Evolutionary conservation across 2,329 filamentous ascomycete species (phyloP).

Genomic region (Talaromyces sp.): DNA sequence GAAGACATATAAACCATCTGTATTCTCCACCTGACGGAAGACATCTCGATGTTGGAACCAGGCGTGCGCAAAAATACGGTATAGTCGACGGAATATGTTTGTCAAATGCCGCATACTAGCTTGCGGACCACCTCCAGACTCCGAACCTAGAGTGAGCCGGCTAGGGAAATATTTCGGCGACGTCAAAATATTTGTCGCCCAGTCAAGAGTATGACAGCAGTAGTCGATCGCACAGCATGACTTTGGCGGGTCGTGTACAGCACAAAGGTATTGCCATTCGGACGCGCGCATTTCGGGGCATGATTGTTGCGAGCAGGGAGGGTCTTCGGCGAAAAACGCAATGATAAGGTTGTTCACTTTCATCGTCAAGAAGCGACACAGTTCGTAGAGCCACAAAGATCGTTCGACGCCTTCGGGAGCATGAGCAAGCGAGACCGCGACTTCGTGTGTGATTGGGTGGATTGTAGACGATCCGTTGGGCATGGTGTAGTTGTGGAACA

Average conservation of each 20-base stretch:
- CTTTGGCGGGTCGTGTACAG: constrained; percentile 94
- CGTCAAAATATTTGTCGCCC: constrained; percentile 91
- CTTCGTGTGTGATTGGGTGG: constrained; percentile 70
- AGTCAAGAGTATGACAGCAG: constrained; percentile 97
- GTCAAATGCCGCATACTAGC: constrained; percentile 67
- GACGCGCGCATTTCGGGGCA: constrained; percentile 98
- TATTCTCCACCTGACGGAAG: constrained; percentile 89
- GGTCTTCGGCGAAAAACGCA: constrained; percentile 85
- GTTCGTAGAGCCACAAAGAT: constrained; percentile 94
- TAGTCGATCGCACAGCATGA: constrained; percentile 98
- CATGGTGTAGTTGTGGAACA: constrained; percentile 79
- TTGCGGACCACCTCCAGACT: constrained; percentile 42
- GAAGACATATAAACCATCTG: constrained; percentile 90
- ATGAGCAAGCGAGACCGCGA: constrained; percentile 72
- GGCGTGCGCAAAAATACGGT: constrained; percentile 95
- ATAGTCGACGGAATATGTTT: constrained; percentile 91
- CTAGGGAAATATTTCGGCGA: constrained; percentile 95
- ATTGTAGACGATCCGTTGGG: constrained; percentile 59
- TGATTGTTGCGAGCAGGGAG: constrained; percentile 82
- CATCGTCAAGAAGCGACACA: constrained; percentile 91
- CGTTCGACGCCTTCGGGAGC: constrained; percentile 80
- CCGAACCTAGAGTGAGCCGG: constrained; percentile 62
- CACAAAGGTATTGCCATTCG: constrained; percentile 98
- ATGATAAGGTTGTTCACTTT: constrained; percentile 92
- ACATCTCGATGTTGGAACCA: constrained; percentile 97